Evolutionary conservation across 495 filamentous ascomycete genomes (phyloP).

Genomic region (Lasiosphaeriaceae sp.): DNA sequence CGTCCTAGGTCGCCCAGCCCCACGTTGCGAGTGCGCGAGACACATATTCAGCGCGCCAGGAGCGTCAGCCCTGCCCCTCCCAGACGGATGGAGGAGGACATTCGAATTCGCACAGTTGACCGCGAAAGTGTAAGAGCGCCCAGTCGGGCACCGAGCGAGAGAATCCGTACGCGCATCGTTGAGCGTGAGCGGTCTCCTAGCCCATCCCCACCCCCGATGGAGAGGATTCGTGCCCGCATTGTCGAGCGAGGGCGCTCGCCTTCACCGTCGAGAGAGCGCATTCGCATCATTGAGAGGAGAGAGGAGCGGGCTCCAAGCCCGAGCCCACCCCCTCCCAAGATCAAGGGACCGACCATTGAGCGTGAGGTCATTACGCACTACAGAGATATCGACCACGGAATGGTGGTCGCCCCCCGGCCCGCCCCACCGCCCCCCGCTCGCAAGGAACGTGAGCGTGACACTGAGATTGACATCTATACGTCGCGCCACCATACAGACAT

Average conservation of each 20-base stretch:
- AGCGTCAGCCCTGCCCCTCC: constrained; percentile 29
- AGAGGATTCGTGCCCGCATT: constrained; percentile 34
- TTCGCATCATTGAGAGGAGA: constrained; percentile 42
- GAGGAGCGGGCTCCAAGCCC: constrained; percentile 39
- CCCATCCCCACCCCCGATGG: constrained; percentile 21
- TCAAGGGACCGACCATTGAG: constrained; percentile 67
- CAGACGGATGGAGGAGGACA: constrained; percentile 23
- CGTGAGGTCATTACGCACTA: constrained; percentile 84
- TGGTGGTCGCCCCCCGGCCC: constrained; percentile 40
- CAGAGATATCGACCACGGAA: constrained; percentile 80
- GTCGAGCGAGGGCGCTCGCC: constrained; percentile 43
- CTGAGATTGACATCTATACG: constrained; percentile 54
- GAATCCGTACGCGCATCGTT: constrained; percentile 25
- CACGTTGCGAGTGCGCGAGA: constrained; percentile 28
- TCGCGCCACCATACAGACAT: constrained; percentile 45
- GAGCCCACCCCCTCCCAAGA: constrained; percentile 46
- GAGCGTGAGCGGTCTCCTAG: constrained; percentile 23
- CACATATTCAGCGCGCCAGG: constrained; percentile 25
- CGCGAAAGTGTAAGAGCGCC: constrained; percentile 24
- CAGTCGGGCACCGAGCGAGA: constrained; percentile 26
- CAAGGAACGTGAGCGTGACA: constrained; percentile 31
- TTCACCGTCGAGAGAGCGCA: constrained; percentile 37
- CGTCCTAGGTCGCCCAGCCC: constrained; percentile 42
- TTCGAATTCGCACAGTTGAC: constrained; percentile 25
- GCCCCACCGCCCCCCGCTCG: constrained; percentile 43